Percentiles rank a stretch among this genome's conserved stretches.
phyloP scores from a whole-genome alignment of 2,329 filamentous ascomycete genomes.

The Colletotrichum echinochloae region DNA sequence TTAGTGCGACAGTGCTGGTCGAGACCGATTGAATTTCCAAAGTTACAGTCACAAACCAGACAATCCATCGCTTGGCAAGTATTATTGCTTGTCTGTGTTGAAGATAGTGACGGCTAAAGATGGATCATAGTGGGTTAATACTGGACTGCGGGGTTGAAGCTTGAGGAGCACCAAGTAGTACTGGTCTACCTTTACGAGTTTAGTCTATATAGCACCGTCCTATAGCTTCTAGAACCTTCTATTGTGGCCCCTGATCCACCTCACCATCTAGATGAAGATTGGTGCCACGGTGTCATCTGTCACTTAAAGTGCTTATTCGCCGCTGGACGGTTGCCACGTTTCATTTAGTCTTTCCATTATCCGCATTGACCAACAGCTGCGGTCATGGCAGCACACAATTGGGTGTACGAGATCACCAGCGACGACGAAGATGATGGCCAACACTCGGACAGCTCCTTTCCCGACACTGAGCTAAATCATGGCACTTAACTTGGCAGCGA shows the following conservation, averaged over 20 bases:
- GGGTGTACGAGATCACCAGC: neutral
- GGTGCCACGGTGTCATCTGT: neutral
- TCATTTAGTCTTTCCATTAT: neutral
- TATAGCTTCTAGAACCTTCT: neutral
- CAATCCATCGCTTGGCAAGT: neutral
- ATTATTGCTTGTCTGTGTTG: too few relatives aligned
- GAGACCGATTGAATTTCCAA: too few relatives aligned
- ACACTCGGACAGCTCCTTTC: constrained; percentile 11
- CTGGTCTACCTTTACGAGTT: too few relatives aligned
- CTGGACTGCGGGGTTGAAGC: too few relatives aligned
- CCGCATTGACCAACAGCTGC: neutral
- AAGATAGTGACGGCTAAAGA: too few relatives aligned
- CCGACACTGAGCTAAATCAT: constrained; percentile 2
- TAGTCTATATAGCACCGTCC: too few relatives aligned
- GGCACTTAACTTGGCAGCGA: too few relatives aligned
- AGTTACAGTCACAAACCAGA: too few relatives aligned
- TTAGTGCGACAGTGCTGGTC: too few relatives aligned
- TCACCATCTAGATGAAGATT: neutral
- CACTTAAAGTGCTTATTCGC: constrained; percentile 5
- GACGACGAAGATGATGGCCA: constrained; percentile 3
- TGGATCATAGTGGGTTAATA: too few relatives aligned
- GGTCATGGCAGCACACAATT: neutral
- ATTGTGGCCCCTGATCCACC: neutral
- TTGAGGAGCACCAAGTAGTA: too few relatives aligned
- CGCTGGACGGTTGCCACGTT: neutral